Conservation (phyloP, 2,329 filamentous ascomycete species). For the Fusarium mundagurra region DNA sequence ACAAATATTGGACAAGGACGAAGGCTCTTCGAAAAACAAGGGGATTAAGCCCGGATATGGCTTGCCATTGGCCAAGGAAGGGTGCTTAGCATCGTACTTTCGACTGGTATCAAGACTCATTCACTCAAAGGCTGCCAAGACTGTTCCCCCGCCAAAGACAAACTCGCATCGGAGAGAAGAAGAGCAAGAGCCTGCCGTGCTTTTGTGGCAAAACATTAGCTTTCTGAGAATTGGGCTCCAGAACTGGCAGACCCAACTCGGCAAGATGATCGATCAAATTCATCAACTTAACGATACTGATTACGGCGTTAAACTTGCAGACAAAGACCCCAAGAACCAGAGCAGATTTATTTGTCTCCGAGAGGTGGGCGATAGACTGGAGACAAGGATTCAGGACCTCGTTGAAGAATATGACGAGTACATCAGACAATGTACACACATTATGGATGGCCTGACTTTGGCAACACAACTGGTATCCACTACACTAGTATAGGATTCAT, state of each 20-base stretch:
- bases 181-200: not conserved
- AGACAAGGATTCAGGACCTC: not conserved
- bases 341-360: too few relatives aligned
- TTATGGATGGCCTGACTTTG: not conserved
- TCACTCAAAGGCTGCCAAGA: not conserved
- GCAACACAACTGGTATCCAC: conserved; percentile 1
- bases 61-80: too few relatives aligned
- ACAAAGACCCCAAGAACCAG: too few relatives aligned
- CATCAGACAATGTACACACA: not conserved
- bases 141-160: fast-evolving
- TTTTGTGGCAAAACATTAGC: not conserved
- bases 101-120: not conserved
- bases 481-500: too few relatives aligned
- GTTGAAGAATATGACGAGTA: conserved; percentile 3
- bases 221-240: not conserved
- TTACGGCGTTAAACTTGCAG: not conserved
- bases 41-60: too few relatives aligned
- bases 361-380: not conserved
- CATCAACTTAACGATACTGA: not conserved
- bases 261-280: not conserved
- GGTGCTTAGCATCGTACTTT: not conserved
- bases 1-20: fast-evolving
- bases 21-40: too few relatives aligned
- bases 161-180: fast-evolving
- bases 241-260: conserved; percentile 10